Evolutionary conservation across 176 grass and related monocot species (phyloP), one percentile per base, ranked within the genome.

Genomic region (Thinopyrum elongatum): DNA sequence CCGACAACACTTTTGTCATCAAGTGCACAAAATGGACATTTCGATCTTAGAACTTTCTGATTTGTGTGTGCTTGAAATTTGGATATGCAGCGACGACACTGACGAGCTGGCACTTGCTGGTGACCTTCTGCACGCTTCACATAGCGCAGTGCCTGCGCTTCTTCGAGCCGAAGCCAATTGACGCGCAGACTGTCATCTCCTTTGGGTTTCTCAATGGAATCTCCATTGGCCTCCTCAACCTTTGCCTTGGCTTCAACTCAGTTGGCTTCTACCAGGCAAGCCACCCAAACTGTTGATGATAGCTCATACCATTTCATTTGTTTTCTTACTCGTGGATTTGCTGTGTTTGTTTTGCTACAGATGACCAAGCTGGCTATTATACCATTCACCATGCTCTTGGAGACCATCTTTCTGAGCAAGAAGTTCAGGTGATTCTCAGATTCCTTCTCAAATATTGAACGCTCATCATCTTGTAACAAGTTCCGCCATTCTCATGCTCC

Each of bases 301-400:
- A 53, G 2, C 49, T 23, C 22, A 8, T 15, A 16, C 53, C 27
- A 11, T 42, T 39, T 19, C 53, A 12, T 80, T 36, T n/a, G 12
- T 7, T 6, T 63, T 42, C 3, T 26, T 65, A 14, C 65, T 25
- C 25, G 21, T 78, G 8, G 77, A 78, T 26, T 82, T 28, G 53
- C 57, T 21, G 0, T 30, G 15, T 14, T 60, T 70, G 31, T n/a
- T 15, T 30, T 83, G 60, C n/a, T 78, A 34, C 84, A 98, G 97
- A 98, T 98, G 97, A 95, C 97, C 76, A 98, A 98, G 84, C 81
- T 98, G 79, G 97, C 97, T 22, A 92, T 98, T 63, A 99, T 99
- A 91, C 94, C 97, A n/a, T 99, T 99, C 90, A 96, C 97, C 34
- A 91, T 99, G 51, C 65, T 88, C 51, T 76, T 99, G 81, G 97